A percentile compares a stretch with the other conserved stretches of the same genome.
Conservation (phyloP, 2,329 filamentous ascomycete genomes). For the Fusarium camptoceras region DNA sequence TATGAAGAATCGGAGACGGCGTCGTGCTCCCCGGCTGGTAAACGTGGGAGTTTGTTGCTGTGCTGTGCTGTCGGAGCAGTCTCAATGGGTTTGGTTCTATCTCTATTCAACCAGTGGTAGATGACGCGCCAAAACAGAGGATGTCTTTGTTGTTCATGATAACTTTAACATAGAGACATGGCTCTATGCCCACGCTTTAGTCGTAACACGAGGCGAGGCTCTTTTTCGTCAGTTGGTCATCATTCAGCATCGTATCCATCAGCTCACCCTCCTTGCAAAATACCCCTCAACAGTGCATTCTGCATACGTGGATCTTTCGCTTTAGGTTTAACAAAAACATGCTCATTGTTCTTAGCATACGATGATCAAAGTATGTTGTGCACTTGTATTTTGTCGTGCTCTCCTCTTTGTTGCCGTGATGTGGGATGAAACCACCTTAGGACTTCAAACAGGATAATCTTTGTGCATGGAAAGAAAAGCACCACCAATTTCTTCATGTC, state of each 20-base stretch:
- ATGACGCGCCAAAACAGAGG: conserved; percentile 1
- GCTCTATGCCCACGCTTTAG: conserved; percentile 14
- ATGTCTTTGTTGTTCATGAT: background rate
- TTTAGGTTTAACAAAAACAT: conserved; percentile 12
- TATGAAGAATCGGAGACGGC: conserved; percentile 9
- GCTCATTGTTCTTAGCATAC: background rate
- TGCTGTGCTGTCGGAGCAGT: background rate
- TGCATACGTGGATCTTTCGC: conserved; percentile 24
- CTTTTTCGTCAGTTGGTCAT: conserved; percentile 30
- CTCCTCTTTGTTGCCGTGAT: conserved; percentile 10
- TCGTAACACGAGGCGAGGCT: conserved; percentile 10
- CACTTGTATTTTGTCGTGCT: background rate
- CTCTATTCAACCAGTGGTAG: background rate
- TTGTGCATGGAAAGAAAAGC: background rate
- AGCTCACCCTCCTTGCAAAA: conserved; percentile 19
- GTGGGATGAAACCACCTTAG: conserved; percentile 5
- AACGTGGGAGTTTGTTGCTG: conserved; percentile 8
- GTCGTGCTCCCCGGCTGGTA: conserved; percentile 1
- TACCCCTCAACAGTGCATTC: conserved; percentile 21
- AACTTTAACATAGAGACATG: background rate
- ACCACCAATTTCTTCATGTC: background rate
- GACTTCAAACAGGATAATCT: conserved; percentile 18
- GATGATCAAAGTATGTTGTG: background rate
- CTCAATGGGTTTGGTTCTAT: background rate
- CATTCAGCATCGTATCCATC: conserved; percentile 21